phyloP scores from a whole-genome alignment of 495 filamentous ascomycete genomes.

The Neohortaea acidophila region DNA sequence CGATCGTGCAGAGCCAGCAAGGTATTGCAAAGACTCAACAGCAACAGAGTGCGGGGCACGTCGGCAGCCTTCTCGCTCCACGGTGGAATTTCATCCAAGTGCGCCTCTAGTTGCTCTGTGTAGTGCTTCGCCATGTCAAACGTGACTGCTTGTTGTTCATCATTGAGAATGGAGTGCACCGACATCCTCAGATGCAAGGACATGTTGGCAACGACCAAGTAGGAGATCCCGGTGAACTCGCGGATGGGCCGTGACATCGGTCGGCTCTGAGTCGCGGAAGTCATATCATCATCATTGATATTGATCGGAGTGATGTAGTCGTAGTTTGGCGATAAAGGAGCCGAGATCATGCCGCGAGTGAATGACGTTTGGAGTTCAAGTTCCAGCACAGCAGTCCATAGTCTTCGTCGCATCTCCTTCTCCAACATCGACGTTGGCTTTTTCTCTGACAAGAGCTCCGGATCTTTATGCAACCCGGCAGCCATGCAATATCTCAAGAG shows the following conservation, averaged over 20 bases:
- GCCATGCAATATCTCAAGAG: conserved; percentile 18
- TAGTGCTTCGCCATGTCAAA: conserved; percentile 17
- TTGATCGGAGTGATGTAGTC: conserved; percentile 16
- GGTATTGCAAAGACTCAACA: conserved; percentile 14
- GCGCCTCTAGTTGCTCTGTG: conserved; percentile 13
- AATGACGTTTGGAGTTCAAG: conserved; percentile 18
- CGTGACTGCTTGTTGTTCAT: conserved; percentile 10
- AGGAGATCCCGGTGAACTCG: conserved; percentile 10
- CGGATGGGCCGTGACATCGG: neutral
- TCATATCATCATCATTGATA: conserved; percentile 15
- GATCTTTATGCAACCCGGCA: conserved; percentile 19
- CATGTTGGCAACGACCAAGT: conserved; percentile 7
- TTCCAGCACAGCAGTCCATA: conserved; percentile 17
- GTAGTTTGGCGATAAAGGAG: conserved; percentile 6
- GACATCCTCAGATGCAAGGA: conserved; percentile 9
- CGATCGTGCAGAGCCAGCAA: conserved; percentile 15
- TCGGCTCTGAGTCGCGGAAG: conserved; percentile 2
- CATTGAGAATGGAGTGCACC: conserved; percentile 14
- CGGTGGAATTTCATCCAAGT: conserved; percentile 9
- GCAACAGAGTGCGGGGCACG: conserved; percentile 2
- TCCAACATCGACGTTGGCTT: conserved; percentile 15
- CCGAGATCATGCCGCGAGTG: conserved; percentile 16
- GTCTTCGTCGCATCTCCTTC: conserved; percentile 17
- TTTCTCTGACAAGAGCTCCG: conserved; percentile 11
- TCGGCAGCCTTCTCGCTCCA: conserved; percentile 8